These are phyloP conservation scores for Colletotrichum somersetense DNA, from an alignment of 2,329 filamentous ascomycete species.

Conservation along the genomic window DNA sequence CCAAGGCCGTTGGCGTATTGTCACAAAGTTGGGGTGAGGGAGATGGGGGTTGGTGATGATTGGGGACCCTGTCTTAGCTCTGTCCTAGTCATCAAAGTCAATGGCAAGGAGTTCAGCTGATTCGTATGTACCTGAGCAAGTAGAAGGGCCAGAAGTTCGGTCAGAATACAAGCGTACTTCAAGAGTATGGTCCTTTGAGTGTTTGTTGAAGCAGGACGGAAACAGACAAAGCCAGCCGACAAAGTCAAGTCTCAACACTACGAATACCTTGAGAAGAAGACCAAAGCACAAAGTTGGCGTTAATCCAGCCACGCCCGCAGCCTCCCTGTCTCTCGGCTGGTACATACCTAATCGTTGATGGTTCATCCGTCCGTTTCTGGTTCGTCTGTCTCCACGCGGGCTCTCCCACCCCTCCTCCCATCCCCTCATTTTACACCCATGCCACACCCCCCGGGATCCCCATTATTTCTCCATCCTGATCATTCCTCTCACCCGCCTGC, in stretches of 20 bases:
- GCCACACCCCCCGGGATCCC: slow-evolving; percentile 35
- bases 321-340: background rate
- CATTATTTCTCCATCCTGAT: slow-evolving; percentile 31
- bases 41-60: background rate
- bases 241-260: background rate
- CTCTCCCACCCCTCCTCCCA: background rate
- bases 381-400: slow-evolving; percentile 4
- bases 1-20: slow-evolving; percentile 30
- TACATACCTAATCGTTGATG: background rate
- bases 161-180: background rate
- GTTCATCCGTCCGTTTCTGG: background rate
- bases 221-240: background rate
- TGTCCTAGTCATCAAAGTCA: slow-evolving; percentile 12
- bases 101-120: background rate
- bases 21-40: slow-evolving; percentile 5
- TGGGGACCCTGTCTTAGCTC: background rate
- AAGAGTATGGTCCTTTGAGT: background rate
- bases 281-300: background rate
- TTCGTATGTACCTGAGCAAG: background rate
- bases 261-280: too few species aligned
- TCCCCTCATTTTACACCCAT: slow-evolving; percentile 17
- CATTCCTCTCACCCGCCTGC: slow-evolving; percentile 7
- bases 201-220: background rate
- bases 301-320: background rate
- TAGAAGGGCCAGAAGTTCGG: background rate